Evolutionary conservation across 2,329 filamentous ascomycete genomes (phyloP).

Genomic region (Xylariaceae sp.): DNA sequence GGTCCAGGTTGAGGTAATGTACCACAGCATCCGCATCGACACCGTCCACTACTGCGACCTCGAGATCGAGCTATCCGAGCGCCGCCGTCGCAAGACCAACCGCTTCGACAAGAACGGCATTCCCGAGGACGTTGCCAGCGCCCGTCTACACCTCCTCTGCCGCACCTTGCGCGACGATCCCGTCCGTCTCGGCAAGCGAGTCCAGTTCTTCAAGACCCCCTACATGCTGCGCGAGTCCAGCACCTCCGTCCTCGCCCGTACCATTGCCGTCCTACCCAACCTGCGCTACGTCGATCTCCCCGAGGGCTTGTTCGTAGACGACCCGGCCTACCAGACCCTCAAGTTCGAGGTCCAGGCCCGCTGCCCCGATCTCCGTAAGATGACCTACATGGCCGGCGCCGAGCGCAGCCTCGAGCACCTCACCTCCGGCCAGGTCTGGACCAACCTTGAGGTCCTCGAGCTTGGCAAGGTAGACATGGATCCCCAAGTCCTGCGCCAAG

Average conservation of each 20-base stretch:
- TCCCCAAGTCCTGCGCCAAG: constrained; percentile 64
- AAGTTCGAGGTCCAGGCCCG: constrained; percentile 79
- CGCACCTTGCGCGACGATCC: constrained; percentile 77
- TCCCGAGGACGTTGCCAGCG: constrained; percentile 73
- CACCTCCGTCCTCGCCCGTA: constrained; percentile 78
- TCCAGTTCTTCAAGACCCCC: constrained; percentile 80
- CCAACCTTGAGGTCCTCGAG: constrained; percentile 68
- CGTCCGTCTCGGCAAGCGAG: constrained; percentile 61
- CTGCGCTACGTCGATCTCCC: constrained; percentile 87
- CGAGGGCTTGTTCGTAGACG: constrained; percentile 80
- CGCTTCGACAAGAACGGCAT: constrained; percentile 74
- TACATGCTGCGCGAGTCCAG: constrained; percentile 92
- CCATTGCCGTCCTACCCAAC: constrained; percentile 79
- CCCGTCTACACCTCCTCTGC: constrained; percentile 73
- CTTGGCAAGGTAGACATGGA: constrained; percentile 66
- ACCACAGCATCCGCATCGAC: constrained; percentile 87
- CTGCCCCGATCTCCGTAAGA: constrained; percentile 81
- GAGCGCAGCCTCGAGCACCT: constrained; percentile 74
- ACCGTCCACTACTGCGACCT: constrained; percentile 90
- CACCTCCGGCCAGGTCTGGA: constrained; percentile 62
- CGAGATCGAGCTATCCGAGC: constrained; percentile 75
- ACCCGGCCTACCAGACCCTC: constrained; percentile 68
- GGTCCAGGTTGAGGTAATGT: constrained; percentile 55
- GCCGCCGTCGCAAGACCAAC: constrained; percentile 69
- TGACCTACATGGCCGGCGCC: constrained; percentile 76